Evolutionary conservation across 1,139 yeast genomes (phyloP), one percentile per base, ranked within the genome.

Genomic region (Nakaseomyces kungkrabaensis): DNA sequence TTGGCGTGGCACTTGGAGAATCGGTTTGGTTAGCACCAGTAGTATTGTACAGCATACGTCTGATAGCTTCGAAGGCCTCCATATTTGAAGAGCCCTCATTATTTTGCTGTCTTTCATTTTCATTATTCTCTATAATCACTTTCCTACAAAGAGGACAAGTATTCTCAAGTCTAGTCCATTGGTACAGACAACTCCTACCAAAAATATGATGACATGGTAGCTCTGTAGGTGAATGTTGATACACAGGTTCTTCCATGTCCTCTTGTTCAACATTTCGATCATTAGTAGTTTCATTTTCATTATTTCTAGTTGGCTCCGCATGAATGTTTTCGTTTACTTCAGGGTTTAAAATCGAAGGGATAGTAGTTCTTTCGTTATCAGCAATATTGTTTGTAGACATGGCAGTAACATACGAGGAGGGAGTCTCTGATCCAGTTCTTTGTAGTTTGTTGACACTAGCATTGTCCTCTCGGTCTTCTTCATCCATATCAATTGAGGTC

Each of bases 171-270:
- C 74, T 73, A 48, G 88, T 76, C 97, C 97, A 88, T 56, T 82
- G 84, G 54, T 72, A 74, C 40, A 86, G 69, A 68, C 97, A 88
- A 29, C 76, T 75, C 54, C 78, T 74, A 4, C 96, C 95, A 69
- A 87, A 86, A 0, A 78, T 61, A 62, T 86, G 96, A 8, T 80
- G 80, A 67, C 97, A 90, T 0, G 96, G 94, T 76, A 90, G 73
- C 54, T 75, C 71, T 1, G 85, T 71, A 0, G 96, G 83, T 7
- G 74, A 65, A 65, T 89, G 96, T 7, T 68, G 64, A 59, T 74
- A 80, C 4, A 43, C 49, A n/a, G 63, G 61, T 1, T 56, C 41
- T n/a, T 54, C 60, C 26, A 49, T 56, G 27, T 43, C 50, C 25
- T 24, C 36, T 29, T 24, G 33, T 17, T 34, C 42, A 6, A 29